Base-by-base conservation (phyloP, 169 alveolate genomes). In the Cyclospora cayetanensis region DNA sequence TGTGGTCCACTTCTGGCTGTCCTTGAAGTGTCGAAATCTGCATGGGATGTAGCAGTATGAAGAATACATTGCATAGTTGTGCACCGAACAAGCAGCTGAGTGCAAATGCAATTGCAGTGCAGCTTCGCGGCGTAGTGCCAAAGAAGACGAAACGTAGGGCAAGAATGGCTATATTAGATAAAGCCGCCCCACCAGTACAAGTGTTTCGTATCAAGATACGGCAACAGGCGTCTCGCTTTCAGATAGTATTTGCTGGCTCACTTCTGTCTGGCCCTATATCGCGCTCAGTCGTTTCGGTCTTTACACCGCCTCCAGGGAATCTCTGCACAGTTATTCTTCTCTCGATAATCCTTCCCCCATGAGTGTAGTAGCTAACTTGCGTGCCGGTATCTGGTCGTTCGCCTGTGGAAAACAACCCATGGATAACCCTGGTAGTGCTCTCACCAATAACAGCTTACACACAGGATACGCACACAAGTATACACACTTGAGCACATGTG, bases 231-330 rank as follows among this genome's bases (percentile, higher is more conserved):
- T n/a, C n/a, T n/a, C n/a, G n/a, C n/a, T n/a, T n/a, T n/a, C n/a
- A n/a, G n/a, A n/a, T 11, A 46, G 15, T 46, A 46, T 15, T 46
- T 15, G 60, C 7, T 7, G 15, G 60, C 88, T 12, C 50, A 77
- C 88, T 43, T 50, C 50, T 27, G 60, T 77, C 88, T 11, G 35
- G 66, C 46, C 88, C 88, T 11, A 77, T 37, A 46, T 77, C 88
- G 1, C 88, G 88, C 35, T 77, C 88, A 5, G 88, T 77, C 27
- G 88, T 77, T 46, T 77, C 88, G 0, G 88, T 77, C 29, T 77
- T 66, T 27, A 77, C 50, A 3, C 88, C 88, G 12, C 88, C 88
- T 46, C 88, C 88, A 29, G 88, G 88, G 46, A 77, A 46, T 2
- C 50, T 66, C 60, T 70, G 66, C 39, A 55, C 42, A 12, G 72